A percentile compares a stretch with the other conserved stretches of the same genome.
Conservation (phyloP, 306 rosid genomes). For the Lotus japonicus region DNA sequence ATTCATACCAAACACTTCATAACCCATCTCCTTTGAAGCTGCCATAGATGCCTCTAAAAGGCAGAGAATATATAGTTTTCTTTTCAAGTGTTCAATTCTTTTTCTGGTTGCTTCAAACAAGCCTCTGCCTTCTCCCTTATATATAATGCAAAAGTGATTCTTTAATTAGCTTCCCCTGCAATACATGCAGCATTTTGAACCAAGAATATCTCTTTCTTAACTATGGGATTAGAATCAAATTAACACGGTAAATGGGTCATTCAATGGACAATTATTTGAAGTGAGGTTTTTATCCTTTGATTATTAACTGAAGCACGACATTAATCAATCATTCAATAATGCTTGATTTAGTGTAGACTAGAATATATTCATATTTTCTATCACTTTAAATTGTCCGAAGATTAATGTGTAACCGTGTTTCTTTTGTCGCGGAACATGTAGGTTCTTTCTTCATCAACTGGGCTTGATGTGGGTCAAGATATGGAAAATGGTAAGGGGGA, state of each 20-base stretch:
- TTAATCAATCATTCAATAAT: not conserved
- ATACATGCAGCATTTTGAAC: not conserved
- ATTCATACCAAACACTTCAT: not conserved
- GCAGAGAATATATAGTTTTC: not conserved
- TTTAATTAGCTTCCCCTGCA: not conserved
- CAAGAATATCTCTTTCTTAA: constrained; percentile 7
- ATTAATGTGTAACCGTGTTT: not conserved
- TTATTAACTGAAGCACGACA: not conserved
- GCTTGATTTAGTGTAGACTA: not conserved
- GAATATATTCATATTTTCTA: constrained; percentile 6
- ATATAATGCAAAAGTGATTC: not conserved
- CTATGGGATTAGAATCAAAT: not conserved
- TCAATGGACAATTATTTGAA: not conserved
- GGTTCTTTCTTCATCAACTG: not conserved
- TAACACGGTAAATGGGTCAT: too few species aligned
- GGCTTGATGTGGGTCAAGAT: not conserved
- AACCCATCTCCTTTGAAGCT: constrained; percentile 2
- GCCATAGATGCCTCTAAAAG: not conserved
- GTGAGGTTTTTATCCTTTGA: not conserved
- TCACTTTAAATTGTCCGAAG: not conserved
- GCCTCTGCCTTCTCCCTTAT: not conserved
- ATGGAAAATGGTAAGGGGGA: too few species aligned
- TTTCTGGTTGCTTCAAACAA: not conserved
- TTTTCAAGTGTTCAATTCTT: not conserved
- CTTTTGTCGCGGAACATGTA: not conserved